phyloP scores from a whole-genome alignment of 129 eudicot species.

The Logfia minima region DNA sequence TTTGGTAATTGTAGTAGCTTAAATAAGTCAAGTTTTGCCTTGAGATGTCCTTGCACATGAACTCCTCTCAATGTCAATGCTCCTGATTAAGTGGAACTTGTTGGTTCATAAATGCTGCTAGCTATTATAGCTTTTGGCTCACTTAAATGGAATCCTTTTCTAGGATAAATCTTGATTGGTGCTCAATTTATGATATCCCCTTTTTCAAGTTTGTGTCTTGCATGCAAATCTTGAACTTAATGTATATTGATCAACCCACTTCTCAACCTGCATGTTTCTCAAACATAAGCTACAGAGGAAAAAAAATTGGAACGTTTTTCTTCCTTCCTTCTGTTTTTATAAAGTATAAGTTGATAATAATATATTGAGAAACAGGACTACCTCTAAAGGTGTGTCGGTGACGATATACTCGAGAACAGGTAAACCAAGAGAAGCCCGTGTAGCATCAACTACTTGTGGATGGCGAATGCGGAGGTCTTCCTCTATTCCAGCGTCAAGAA shows the following conservation, averaged over 20 bases:
- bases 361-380: conserved; percentile 9
- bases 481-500: conserved; percentile 95
- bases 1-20: no score
- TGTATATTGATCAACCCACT: conserved; percentile 52
- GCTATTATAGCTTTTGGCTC: neutral
- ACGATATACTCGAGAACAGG: conserved; percentile 77
- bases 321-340: neutral
- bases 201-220: neutral
- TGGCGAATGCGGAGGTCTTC: conserved; percentile 77
- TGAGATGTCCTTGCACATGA: conserved; percentile 14
- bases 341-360: neutral
- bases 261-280: conserved; percentile 60
- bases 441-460: conserved; percentile 91
- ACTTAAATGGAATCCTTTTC: neutral
- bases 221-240: neutral
- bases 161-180: neutral
- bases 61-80: neutral
- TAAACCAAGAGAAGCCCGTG: conserved; percentile 95
- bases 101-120: neutral
- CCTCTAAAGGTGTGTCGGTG: conserved; percentile 81
- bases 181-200: neutral
- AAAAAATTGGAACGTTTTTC: neutral
- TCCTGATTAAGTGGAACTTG: conserved; percentile 1
- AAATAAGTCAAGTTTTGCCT: neutral
- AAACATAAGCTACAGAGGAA: neutral